Percentiles rank a stretch among this genome's conserved stretches.
These are phyloP conservation scores for Exophiala mesophila DNA, from an alignment of 2,329 filamentous ascomycete genomes.

Conservation along the genomic window DNA sequence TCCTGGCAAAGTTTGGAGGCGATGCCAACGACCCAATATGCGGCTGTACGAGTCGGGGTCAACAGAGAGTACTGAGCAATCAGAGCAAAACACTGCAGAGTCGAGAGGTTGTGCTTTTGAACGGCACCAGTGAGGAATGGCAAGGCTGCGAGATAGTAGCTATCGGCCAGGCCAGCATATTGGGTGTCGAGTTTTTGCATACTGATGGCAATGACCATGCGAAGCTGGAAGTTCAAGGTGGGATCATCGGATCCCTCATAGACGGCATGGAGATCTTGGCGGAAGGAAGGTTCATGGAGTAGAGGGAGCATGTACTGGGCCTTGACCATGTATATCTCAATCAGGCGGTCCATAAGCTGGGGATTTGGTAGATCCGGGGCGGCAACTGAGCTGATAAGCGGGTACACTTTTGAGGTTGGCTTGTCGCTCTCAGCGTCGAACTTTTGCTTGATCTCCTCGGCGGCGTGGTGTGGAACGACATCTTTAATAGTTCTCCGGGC, in stretches of 20 bases:
- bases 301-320: conserved; percentile 85
- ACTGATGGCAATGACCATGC: conserved; percentile 91
- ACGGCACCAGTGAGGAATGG: conserved; percentile 77
- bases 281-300: conserved; percentile 77
- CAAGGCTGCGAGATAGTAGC: conserved; percentile 88
- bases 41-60: conserved; percentile 84
- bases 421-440: conserved; percentile 60
- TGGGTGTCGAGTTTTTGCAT: conserved; percentile 85
- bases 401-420: conserved; percentile 75
- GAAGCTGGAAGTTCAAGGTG: conserved; percentile 80
- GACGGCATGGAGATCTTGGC: conserved; percentile 71
- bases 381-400: conserved; percentile 79
- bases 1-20: conserved; percentile 86
- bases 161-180: conserved; percentile 90
- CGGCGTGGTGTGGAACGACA: conserved; percentile 71
- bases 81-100: conserved; percentile 80
- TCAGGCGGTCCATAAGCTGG: conserved; percentile 68
- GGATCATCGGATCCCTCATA: conserved; percentile 70
- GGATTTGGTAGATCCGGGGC: conserved; percentile 70
- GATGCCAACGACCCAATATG: conserved; percentile 88
- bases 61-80: conserved; percentile 88
- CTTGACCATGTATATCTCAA: conserved; percentile 82
- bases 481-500: conserved; percentile 88
- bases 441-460: conserved; percentile 65
- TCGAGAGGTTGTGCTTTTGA: conserved; percentile 81